Evolutionary conservation across 495 filamentous ascomycete genomes (phyloP).

Genomic region (Massariosphaeria phaeospora): DNA sequence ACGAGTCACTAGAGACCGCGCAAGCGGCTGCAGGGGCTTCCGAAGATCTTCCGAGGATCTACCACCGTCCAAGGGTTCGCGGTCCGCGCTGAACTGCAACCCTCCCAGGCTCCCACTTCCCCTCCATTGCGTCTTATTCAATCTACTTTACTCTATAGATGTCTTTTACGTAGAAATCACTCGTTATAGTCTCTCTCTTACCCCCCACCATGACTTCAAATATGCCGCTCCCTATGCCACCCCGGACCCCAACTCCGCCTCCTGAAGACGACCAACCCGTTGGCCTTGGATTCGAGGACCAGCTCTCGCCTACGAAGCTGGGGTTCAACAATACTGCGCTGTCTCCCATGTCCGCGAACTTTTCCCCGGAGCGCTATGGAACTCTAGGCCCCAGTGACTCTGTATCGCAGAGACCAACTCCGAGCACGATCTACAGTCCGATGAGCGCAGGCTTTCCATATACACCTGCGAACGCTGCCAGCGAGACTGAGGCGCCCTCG

Average conservation of each 20-base stretch:
- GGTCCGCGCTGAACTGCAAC: neutral
- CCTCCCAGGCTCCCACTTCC: neutral
- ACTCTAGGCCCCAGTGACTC: conserved; percentile 28
- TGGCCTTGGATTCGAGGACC: conserved; percentile 40
- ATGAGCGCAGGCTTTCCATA: conserved; percentile 23
- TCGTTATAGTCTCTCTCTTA: conserved; percentile 16
- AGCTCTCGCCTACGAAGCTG: conserved; percentile 40
- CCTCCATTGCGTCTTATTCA: neutral
- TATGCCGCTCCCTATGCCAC: conserved; percentile 59
- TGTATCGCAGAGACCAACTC: conserved; percentile 24
- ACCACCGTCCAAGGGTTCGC: neutral
- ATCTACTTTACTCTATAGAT: neutral
- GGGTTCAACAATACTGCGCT: conserved; percentile 57
- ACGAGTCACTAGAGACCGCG: too few species aligned
- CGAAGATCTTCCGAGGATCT: neutral
- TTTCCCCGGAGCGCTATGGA: conserved; percentile 42
- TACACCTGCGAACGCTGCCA: conserved; percentile 25
- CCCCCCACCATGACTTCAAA: conserved; percentile 50
- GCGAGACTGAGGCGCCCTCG: conserved; percentile 38
- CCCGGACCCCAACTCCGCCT: conserved; percentile 63
- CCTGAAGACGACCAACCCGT: conserved; percentile 45
- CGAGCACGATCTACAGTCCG: conserved; percentile 25
- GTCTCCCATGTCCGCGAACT: conserved; percentile 56
- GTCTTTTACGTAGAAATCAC: conserved; percentile 5
- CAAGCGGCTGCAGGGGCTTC: too few species aligned